These are phyloP conservation scores for Penicillium sp. DNA, from an alignment of 2,329 filamentous ascomycete genomes.

Conservation along the genomic window DNA sequence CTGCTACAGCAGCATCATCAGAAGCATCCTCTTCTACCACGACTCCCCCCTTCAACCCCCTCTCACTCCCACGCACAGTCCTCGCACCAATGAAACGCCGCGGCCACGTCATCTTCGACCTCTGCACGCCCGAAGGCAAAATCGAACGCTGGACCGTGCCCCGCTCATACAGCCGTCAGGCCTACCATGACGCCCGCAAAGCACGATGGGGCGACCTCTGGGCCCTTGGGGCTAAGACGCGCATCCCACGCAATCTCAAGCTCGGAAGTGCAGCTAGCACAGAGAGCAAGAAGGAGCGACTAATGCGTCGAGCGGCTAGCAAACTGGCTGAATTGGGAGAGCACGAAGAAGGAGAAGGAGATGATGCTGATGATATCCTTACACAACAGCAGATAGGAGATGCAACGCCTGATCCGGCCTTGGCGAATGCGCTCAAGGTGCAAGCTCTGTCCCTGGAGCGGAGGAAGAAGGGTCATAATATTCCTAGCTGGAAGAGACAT, in stretches of 20 bases:
- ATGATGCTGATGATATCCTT: neutral
- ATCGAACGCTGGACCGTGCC: slow-evolving; percentile 95
- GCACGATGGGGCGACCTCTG: slow-evolving; percentile 88
- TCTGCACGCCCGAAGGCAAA: slow-evolving; percentile 80
- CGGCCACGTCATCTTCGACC: slow-evolving; percentile 82
- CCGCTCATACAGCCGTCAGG: slow-evolving; percentile 71
- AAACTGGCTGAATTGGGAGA: slow-evolving; percentile 23
- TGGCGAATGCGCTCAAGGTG: slow-evolving; percentile 8
- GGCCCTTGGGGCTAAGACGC: slow-evolving; percentile 90
- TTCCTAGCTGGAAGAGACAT: slow-evolving; percentile 43
- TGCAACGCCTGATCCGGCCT: slow-evolving; percentile 1
- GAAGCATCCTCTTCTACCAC: slow-evolving; percentile 13
- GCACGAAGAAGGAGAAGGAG: slow-evolving; percentile 13
- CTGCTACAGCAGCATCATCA: slow-evolving; percentile 4
- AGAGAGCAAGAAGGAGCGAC: slow-evolving; percentile 37
- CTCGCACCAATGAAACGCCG: slow-evolving; percentile 79
- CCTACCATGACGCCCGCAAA: slow-evolving; percentile 91
- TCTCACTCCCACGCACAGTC: slow-evolving; percentile 73
- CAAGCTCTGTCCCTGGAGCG: slow-evolving; percentile 16
- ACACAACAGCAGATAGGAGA: slow-evolving; percentile 8
- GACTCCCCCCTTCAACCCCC: slow-evolving; percentile 43
- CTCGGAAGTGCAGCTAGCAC: slow-evolving; percentile 49
- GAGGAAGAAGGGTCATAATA: slow-evolving; percentile 31
- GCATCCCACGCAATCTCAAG: slow-evolving; percentile 59
- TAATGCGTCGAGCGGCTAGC: slow-evolving; percentile 34